Percentiles rank a stretch among this genome's conserved stretches.
Conservation (phyloP, 305 asterid species). For the Plantago coronopus region DNA sequence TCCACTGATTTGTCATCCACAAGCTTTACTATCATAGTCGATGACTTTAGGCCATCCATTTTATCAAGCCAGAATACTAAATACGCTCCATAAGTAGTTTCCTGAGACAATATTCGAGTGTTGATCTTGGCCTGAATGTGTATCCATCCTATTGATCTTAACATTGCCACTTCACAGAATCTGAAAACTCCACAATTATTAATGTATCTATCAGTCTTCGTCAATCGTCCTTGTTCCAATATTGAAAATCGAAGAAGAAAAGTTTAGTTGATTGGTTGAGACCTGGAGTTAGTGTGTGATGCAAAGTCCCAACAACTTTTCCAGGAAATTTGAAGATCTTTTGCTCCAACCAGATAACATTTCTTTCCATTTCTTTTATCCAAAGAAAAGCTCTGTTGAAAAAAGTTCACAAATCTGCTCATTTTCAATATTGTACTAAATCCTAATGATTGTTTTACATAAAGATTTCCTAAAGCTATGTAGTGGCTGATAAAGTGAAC, state of each 20-base stretch:
- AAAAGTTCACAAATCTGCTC: neutral
- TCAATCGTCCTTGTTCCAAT: neutral
- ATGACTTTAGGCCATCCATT: conserved; percentile 37
- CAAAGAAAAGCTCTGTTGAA: conserved; percentile 34
- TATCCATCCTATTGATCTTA: conserved; percentile 41
- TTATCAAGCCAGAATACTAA: conserved; percentile 39
- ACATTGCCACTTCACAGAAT: conserved; percentile 54
- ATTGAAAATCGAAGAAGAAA: neutral
- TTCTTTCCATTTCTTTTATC: conserved; percentile 32
- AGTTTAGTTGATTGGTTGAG: neutral
- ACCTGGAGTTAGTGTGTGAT: conserved; percentile 34
- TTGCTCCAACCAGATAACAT: conserved; percentile 40
- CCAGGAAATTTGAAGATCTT: conserved; percentile 35
- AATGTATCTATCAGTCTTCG: too few species aligned
- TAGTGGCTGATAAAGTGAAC: too few species aligned
- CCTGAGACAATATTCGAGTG: conserved; percentile 33
- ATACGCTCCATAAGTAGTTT: conserved; percentile 44
- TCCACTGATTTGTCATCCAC: neutral
- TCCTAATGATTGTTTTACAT: too few species aligned
- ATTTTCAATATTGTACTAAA: neutral
- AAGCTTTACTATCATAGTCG: conserved; percentile 33
- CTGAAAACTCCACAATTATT: conserved; percentile 20
- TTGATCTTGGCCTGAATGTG: conserved; percentile 42
- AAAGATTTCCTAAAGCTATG: too few species aligned
- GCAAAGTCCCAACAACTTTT: conserved; percentile 37